These are phyloP conservation scores for Pseudocercospora musae DNA, from an alignment of 2,329 filamentous ascomycete genomes.

Conservation along the genomic window DNA sequence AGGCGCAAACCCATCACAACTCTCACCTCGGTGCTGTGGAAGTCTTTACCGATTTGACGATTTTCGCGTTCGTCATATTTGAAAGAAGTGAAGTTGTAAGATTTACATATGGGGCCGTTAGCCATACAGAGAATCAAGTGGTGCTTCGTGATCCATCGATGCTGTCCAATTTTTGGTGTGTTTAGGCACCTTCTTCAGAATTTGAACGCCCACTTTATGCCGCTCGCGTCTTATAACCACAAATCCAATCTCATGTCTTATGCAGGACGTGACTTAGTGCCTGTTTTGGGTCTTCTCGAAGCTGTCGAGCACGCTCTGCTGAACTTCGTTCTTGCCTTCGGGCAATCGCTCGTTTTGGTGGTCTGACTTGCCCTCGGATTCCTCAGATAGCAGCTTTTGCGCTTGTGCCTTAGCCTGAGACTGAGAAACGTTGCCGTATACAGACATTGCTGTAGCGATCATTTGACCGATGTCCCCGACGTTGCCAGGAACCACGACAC, in stretches of 20 bases:
- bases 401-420: constrained; percentile 69
- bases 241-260: neutral
- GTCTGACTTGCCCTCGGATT: neutral
- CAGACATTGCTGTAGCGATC: constrained; percentile 93
- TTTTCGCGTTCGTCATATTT: neutral
- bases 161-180: neutral
- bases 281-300: constrained; percentile 39
- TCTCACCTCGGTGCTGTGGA: no score
- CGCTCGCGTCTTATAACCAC: constrained; percentile 2
- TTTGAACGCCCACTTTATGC: constrained; percentile 2
- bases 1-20: no score
- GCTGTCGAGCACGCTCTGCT: constrained; percentile 39
- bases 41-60: no score
- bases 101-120: neutral
- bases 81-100: neutral
- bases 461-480: constrained; percentile 94
- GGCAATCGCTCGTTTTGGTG: constrained; percentile 11
- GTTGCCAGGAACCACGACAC: constrained; percentile 92
- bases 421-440: constrained; percentile 89
- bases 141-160: neutral
- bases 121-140: neutral
- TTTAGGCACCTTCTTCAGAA: neutral
- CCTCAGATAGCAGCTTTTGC: constrained; percentile 39
- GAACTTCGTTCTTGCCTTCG: constrained; percentile 33
- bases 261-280: constrained; percentile 28